Percentiles rank a stretch among this genome's conserved stretches.
These are phyloP conservation scores for Thecaphora thlaspeos DNA, from an alignment of 1,284 basidiomycete genomes.

Conservation along the genomic window DNA sequence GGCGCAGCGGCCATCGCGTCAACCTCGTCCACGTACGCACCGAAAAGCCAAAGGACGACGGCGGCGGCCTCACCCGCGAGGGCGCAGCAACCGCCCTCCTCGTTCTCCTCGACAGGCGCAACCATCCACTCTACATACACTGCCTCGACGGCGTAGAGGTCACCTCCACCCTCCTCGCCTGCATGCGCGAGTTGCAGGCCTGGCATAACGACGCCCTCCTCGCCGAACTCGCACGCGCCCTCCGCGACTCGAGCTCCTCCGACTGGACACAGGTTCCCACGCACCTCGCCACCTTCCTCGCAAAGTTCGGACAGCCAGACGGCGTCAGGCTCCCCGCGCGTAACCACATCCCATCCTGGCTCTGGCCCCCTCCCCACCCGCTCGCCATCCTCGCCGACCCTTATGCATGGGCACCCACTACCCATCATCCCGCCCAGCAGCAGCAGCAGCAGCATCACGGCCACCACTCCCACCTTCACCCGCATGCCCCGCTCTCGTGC, in stretches of 20 bases:
- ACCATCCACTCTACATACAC: conserved; percentile 53
- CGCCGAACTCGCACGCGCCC: conserved; percentile 41
- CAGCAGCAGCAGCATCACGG: background rate
- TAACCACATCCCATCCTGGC: conserved; percentile 40
- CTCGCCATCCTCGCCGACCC: conserved; percentile 22
- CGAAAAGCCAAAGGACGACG: conserved; percentile 55
- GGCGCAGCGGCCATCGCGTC: conserved; percentile 12
- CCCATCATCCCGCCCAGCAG: background rate
- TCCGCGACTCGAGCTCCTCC: conserved; percentile 38
- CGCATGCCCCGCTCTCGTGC: conserved; percentile 5
- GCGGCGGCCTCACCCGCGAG: conserved; percentile 47
- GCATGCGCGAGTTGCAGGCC: conserved; percentile 51
- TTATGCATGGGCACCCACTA: conserved; percentile 18
- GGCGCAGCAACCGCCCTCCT: conserved; percentile 43
- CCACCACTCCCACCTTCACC: background rate
- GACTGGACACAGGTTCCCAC: conserved; percentile 39
- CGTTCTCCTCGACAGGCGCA: conserved; percentile 41
- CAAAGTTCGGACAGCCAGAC: conserved; percentile 49
- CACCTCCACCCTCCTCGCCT: conserved; percentile 47
- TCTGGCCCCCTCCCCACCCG: conserved; percentile 38
- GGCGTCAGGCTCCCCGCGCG: conserved; percentile 41
- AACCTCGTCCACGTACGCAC: conserved; percentile 44
- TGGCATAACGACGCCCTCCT: conserved; percentile 41
- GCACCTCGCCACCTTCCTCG: conserved; percentile 41
- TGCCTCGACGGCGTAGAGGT: conserved; percentile 54